phyloP scores from a whole-genome alignment of 176 grass and related monocot species.

The Pontederia crassipes region DNA sequence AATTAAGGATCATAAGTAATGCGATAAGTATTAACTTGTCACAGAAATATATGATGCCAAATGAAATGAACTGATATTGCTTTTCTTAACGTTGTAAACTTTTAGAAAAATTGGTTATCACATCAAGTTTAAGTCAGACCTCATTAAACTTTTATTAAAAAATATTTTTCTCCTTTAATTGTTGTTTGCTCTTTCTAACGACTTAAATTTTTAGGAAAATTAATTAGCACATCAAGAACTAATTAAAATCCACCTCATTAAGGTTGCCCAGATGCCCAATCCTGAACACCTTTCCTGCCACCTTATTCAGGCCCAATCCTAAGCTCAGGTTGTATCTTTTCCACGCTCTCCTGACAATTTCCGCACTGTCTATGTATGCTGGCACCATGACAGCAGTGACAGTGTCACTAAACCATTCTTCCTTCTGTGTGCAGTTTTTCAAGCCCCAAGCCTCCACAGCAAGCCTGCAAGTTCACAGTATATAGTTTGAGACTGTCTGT shows the following conservation, averaged over 20 bases:
- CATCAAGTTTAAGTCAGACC: no score
- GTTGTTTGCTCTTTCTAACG: no score
- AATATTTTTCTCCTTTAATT: no score
- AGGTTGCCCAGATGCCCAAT: constrained; percentile 90
- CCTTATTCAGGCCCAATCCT: constrained; percentile 11
- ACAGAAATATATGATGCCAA: no score
- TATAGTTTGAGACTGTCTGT: not conserved
- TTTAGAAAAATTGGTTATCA: no score
- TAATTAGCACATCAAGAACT: not conserved
- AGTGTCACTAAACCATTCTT: constrained; percentile 87
- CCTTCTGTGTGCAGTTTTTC: constrained; percentile 88
- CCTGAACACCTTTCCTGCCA: constrained; percentile 85
- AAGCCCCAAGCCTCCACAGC: constrained; percentile 92
- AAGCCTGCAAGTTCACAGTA: constrained; percentile 27
- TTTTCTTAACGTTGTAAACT: no score
- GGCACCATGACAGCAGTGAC: constrained; percentile 87
- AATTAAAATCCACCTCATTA: constrained; percentile 48
- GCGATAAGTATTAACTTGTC: no score
- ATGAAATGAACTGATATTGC: no score
- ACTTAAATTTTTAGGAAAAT: no score
- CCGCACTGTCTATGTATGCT: constrained; percentile 48
- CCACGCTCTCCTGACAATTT: constrained; percentile 33
- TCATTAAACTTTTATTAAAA: no score
- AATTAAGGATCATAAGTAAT: no score
- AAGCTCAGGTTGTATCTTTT: constrained; percentile 18